phyloP scores from a whole-genome alignment of 2,329 filamentous ascomycete genomes.

The Myrmaecium sp. region DNA sequence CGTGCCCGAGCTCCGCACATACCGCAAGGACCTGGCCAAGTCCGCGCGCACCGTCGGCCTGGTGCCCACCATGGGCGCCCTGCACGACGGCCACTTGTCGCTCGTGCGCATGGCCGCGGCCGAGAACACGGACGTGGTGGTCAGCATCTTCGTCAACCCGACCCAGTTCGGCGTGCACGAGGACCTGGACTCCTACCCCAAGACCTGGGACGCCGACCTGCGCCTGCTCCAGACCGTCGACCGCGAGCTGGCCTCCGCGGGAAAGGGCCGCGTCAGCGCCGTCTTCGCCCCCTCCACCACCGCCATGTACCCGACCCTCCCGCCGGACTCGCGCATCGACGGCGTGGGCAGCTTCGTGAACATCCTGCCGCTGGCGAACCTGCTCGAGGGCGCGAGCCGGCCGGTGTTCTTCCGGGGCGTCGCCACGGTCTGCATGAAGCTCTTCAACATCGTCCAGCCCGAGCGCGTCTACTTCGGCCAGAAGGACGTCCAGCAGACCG shows the following conservation, averaged over 20 bases:
- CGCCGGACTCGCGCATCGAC: constrained; percentile 51
- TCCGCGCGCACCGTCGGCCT: constrained; percentile 62
- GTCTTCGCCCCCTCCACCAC: constrained; percentile 72
- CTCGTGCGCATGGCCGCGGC: constrained; percentile 69
- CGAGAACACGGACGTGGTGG: constrained; percentile 74
- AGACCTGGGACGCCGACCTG: constrained; percentile 71
- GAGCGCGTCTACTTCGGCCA: constrained; percentile 85
- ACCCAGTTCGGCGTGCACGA: constrained; percentile 87
- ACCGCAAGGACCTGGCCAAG: constrained; percentile 48
- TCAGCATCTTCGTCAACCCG: constrained; percentile 91
- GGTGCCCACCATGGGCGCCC: constrained; percentile 92
- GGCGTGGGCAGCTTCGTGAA: constrained; percentile 80
- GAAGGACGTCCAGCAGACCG: constrained; percentile 94
- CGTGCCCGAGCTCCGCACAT: constrained; percentile 51
- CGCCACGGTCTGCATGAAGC: constrained; percentile 88
- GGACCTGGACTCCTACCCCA: constrained; percentile 76
- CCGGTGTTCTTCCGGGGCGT: constrained; percentile 96
- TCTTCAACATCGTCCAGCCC: constrained; percentile 68
- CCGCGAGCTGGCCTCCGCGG: constrained; percentile 42
- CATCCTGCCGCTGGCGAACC: constrained; percentile 65
- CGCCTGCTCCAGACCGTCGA: constrained; percentile 51
- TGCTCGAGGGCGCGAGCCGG: constrained; percentile 69
- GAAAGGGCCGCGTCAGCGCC: constrained; percentile 51
- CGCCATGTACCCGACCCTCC: constrained; percentile 78
- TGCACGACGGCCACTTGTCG: constrained; percentile 82